Percentiles rank a stretch among this genome's conserved stretches.
Evolutionary conservation across 2,329 filamentous ascomycete genomes (phyloP).

Genomic region (Grosmannia huntii): DNA sequence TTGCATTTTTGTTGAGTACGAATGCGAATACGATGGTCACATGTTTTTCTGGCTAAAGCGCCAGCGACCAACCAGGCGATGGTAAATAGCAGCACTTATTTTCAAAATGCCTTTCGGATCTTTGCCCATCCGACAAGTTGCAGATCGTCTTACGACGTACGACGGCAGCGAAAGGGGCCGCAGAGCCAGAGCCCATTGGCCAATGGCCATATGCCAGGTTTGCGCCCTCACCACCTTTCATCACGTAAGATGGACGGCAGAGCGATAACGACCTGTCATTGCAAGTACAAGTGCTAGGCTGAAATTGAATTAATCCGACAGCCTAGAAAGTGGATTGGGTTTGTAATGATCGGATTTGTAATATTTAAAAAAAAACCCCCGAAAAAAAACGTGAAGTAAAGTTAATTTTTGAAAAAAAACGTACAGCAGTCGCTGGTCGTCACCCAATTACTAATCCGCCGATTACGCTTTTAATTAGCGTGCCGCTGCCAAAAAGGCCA

Average conservation of each 20-base stretch:
- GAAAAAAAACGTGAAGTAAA: no score
- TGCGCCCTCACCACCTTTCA: not conserved
- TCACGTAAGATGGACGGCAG: not conserved
- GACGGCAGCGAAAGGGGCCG: not conserved
- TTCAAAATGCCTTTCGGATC: not conserved
- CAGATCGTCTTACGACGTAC: not conserved
- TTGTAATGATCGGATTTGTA: no score
- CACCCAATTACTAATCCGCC: no score
- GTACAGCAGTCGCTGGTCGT: no score
- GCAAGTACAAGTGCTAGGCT: not conserved
- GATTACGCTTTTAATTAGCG: no score
- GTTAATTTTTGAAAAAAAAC: no score
- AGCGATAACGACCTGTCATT: no score
- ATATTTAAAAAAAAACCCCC: no score
- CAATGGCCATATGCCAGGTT: not conserved
- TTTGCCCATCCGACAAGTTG: not conserved
- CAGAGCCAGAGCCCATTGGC: not conserved
- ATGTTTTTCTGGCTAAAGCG: not conserved
- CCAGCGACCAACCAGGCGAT: not conserved
- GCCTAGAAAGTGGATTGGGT: no score
- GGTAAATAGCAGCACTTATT: not conserved
- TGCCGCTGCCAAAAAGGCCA: no score
- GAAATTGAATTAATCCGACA: no score
- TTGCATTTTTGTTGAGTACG: not conserved
- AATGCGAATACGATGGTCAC: slow-evolving; percentile 3